Conservation (phyloP, 441 rosid genomes). For the Lepidium campestre region DNA sequence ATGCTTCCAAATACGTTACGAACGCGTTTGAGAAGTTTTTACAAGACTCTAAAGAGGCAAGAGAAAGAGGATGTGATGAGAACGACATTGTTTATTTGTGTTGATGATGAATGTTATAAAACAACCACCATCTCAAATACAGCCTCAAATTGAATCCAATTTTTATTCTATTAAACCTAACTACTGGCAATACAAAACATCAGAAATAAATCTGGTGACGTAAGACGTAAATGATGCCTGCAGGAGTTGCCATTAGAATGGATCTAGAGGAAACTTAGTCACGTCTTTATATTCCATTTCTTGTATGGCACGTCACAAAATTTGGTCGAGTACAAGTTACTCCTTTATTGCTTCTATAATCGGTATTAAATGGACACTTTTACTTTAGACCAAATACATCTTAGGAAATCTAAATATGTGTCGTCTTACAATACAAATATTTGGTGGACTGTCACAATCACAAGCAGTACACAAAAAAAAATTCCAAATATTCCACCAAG, state of each 20-base stretch:
- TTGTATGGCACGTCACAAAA: conserved; percentile 12
- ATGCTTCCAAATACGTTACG: conserved; percentile 44
- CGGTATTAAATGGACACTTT: not conserved
- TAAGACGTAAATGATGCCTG: not conserved
- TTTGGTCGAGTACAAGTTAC: conserved; percentile 1
- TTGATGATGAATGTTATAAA: conserved; percentile 10
- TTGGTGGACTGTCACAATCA: conserved; percentile 5
- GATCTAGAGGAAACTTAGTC: not conserved
- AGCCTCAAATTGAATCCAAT: not conserved
- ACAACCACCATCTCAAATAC: not conserved
- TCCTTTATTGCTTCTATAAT: not conserved
- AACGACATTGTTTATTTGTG: conserved; percentile 23
- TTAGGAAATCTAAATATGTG: not conserved
- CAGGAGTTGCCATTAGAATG: not conserved
- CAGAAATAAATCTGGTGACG: not conserved
- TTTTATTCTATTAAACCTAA: no score
- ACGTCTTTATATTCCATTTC: not conserved
- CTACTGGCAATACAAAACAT: not conserved
- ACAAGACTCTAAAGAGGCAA: conserved; percentile 43
- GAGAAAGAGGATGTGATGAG: conserved; percentile 35
- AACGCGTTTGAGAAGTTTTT: conserved; percentile 41
- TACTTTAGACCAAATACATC: not conserved
- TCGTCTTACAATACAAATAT: not conserved
- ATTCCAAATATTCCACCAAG: not conserved
- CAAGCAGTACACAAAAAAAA: not conserved